Conservation (phyloP, 805 yeast genomes). For the Sungouiella thailandica region DNA sequence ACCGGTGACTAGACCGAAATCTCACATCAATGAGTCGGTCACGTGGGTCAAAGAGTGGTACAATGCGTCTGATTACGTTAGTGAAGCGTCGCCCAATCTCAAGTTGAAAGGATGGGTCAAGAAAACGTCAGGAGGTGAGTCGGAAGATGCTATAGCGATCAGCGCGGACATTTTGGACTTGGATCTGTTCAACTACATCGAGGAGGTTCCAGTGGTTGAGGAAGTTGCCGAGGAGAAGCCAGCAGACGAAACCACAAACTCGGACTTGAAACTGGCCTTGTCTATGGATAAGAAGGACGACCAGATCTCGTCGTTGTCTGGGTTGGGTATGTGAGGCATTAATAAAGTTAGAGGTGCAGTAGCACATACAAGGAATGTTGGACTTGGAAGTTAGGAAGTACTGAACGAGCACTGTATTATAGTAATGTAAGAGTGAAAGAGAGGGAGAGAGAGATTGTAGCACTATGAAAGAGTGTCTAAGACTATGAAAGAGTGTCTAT, state of each 20-base stretch:
- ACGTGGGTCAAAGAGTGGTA: conserved; percentile 41
- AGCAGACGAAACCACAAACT: conserved; percentile 9
- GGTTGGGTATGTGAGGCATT: conserved; percentile 14
- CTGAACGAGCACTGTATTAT: no score
- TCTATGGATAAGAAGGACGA: conserved; percentile 22
- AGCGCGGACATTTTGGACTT: conserved; percentile 42
- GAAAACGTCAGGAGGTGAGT: conserved; percentile 17
- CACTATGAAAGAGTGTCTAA: no score
- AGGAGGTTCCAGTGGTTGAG: conserved; percentile 43
- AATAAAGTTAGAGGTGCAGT: conserved; percentile 5
- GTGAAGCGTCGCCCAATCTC: conserved; percentile 9
- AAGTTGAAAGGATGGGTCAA: conserved; percentile 38
- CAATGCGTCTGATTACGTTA: conserved; percentile 17
- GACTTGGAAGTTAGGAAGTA: conserved; percentile 11
- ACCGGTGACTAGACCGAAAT: conserved; percentile 15
- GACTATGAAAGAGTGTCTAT: no score
- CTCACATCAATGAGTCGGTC: conserved; percentile 12
- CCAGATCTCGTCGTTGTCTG: conserved; percentile 18
- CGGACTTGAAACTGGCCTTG: conserved; percentile 21
- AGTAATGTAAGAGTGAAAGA: neutral
- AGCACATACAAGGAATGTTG: no score
- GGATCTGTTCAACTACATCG: conserved; percentile 27
- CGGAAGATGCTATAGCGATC: conserved; percentile 7
- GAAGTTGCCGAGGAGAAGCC: conserved; percentile 20
- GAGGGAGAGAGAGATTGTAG: no score